These are phyloP conservation scores for Xerocomus amazonicus DNA, from an alignment of 1,284 basidiomycete genomes.

Conservation along the genomic window DNA sequence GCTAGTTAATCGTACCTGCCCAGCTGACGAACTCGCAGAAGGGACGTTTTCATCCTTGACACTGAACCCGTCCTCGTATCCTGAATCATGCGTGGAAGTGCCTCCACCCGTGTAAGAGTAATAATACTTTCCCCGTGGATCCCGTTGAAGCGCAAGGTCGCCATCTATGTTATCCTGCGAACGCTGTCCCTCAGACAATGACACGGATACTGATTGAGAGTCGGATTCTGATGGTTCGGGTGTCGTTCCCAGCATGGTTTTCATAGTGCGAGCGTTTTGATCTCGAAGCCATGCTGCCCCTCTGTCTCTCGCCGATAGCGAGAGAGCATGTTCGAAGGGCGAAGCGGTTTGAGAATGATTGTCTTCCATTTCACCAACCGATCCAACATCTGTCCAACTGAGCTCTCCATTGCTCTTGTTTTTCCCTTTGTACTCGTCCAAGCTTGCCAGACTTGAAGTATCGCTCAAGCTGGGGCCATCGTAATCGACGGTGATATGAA, in stretches of 20 bases:
- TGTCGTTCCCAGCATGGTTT: constrained; percentile 55
- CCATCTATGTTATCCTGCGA: constrained; percentile 44
- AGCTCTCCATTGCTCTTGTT: constrained; percentile 59
- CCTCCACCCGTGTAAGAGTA: constrained; percentile 62
- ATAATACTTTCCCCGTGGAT: constrained; percentile 67
- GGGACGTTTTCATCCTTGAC: constrained; percentile 32
- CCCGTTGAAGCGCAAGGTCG: constrained; percentile 62
- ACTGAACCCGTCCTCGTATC: constrained; percentile 46
- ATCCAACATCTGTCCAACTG: constrained; percentile 48
- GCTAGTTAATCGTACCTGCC: constrained; percentile 50
- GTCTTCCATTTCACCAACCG: constrained; percentile 53
- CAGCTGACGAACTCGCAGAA: constrained; percentile 19
- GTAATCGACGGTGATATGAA: constrained; percentile 79
- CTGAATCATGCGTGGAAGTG: constrained; percentile 50
- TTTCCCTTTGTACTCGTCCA: constrained; percentile 64
- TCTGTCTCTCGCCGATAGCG: constrained; percentile 52
- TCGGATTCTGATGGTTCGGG: constrained; percentile 60
- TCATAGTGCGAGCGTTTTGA: constrained; percentile 65
- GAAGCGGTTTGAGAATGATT: constrained; percentile 39
- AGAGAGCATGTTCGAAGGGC: constrained; percentile 42
- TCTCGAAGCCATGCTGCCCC: constrained; percentile 80
- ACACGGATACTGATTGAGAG: constrained; percentile 41
- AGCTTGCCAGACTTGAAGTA: constrained; percentile 72
- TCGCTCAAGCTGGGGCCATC: constrained; percentile 90
- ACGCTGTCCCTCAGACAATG: constrained; percentile 28